Evolutionary conservation across 2,329 filamentous ascomycete genomes (phyloP), one percentile per base, ranked within the genome.

Genomic region (Didymella pomorum): DNA sequence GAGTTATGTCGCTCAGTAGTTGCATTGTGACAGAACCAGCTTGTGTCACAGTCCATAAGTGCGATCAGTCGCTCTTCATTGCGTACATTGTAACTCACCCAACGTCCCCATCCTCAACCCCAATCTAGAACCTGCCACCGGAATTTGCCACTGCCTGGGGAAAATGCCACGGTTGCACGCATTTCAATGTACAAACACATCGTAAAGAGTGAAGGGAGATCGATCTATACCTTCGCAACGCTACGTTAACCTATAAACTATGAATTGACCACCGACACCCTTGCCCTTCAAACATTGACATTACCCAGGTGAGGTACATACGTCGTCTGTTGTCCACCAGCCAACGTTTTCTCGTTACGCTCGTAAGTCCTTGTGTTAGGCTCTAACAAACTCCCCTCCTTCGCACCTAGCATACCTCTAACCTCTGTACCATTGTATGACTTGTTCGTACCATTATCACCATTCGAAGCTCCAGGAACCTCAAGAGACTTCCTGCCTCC

Each of bases 301-400:
- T 52, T 25, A 3, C 56, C 56, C 3, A 59, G 25, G 14, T 59
- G 56, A 21, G 56, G 56, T 10, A 59, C 51, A 20, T 50, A 58
- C 4, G 20, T 42, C 6, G 43, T 51, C 7, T 43, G 28, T 18
- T 51, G 56, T 5, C 25, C 44, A 9, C 18, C 31, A 12, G 39
- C 6, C 12, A 29, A 10, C 2, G 51, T 14, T 12, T 46, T 43
- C 10, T n/a, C 14, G 3, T 52, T 47, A 12, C 28, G 25, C 5
- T 57, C 47, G 28, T 57, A 52, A 12, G 33, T 29, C 2, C 45
- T 42, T 2, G 43, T 51, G 21, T 26, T 59, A 0, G 50, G 56
- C 28, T 59, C 56, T 1, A 59, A 33, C 4, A 54, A 28, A 14
- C 50, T 54, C 4, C 56, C 56, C 16, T 54, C 56, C 23, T 59